These are phyloP conservation scores for Pyropia haitanensis DNA, from an alignment of 23 red algal genomes.

Conservation along the genomic window DNA sequence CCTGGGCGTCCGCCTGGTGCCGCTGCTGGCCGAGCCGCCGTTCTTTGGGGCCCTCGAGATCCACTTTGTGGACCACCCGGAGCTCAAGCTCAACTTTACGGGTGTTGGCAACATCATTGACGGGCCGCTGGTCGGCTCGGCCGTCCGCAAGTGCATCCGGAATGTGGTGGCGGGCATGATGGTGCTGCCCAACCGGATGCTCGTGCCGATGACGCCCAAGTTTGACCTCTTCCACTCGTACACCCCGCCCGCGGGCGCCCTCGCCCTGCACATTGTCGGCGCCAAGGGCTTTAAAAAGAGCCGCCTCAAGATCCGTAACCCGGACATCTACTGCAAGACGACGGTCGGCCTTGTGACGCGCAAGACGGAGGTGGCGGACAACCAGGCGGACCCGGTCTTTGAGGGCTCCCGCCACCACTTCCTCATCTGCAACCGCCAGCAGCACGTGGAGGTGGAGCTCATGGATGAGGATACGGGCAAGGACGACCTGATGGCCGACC, in stretches of 20 bases:
- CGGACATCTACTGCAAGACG: too few relatives aligned
- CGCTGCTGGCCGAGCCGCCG: slow-evolving; percentile 21
- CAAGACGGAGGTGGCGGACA: too few relatives aligned
- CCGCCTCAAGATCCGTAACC: too few relatives aligned
- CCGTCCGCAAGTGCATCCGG: slow-evolving; percentile 27
- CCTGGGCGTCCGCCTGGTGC: slow-evolving; percentile 25
- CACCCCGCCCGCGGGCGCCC: not conserved
- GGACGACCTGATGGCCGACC: too few relatives aligned
- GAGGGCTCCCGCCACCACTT: too few relatives aligned
- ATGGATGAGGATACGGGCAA: too few relatives aligned
- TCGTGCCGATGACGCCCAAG: slow-evolving; percentile 19
- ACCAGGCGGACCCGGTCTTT: too few relatives aligned
- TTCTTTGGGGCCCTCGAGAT: slow-evolving; percentile 35
- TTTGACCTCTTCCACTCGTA: slow-evolving; percentile 34
- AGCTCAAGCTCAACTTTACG: slow-evolving; percentile 51
- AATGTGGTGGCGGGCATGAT: slow-evolving; percentile 41
- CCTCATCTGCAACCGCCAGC: too few relatives aligned
- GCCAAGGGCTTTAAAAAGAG: too few relatives aligned
- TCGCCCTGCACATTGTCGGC: too few relatives aligned
- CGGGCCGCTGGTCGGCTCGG: slow-evolving; percentile 23
- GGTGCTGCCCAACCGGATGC: slow-evolving; percentile 38
- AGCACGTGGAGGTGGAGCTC: too few relatives aligned
- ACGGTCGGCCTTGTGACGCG: too few relatives aligned
- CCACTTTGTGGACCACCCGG: slow-evolving; percentile 43
- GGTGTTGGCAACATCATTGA: slow-evolving; percentile 43